Conservation (phyloP, 495 filamentous ascomycete genomes). For the Daldinia decipiens region DNA sequence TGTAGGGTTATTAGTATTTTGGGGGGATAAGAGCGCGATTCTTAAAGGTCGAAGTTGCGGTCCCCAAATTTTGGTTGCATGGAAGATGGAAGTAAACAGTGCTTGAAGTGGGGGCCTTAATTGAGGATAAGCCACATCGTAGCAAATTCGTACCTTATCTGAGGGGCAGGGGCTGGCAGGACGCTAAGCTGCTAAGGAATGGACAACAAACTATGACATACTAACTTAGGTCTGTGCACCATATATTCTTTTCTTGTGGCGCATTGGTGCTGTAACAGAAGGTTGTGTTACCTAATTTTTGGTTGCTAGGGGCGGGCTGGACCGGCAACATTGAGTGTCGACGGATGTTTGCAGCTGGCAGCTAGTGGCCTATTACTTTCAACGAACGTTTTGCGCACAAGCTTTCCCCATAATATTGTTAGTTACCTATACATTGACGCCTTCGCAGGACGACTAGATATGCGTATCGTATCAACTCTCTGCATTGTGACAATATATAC, state of each 20-base stretch:
- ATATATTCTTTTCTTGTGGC: constrained; percentile 17
- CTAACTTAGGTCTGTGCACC: constrained; percentile 4
- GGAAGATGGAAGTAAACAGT: constrained; percentile 41
- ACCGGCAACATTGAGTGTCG: not conserved
- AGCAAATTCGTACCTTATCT: constrained; percentile 10
- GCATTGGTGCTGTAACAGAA: too few relatives aligned
- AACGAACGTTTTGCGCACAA: constrained; percentile 22
- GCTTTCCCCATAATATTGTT: constrained; percentile 37
- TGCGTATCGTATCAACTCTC: not conserved
- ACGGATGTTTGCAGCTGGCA: constrained; percentile 17
- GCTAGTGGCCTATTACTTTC: not conserved
- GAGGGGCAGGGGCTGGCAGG: constrained; percentile 26
- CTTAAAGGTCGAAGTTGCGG: constrained; percentile 43
- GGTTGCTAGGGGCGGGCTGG: not conserved
- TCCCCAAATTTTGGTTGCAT: constrained; percentile 43
- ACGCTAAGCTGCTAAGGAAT: constrained; percentile 2
- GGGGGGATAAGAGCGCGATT: constrained; percentile 30
- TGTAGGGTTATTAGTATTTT: constrained; percentile 15
- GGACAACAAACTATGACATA: constrained; percentile 24
- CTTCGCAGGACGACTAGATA: constrained; percentile 10
- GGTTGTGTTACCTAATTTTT: not conserved
- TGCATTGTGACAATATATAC: constrained; percentile 17
- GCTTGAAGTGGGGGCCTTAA: constrained; percentile 33
- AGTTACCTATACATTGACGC: constrained; percentile 25
- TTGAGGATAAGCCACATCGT: constrained; percentile 12